Evolutionary conservation across 768 basidiomycete genomes (phyloP).

Genomic region (Hypsizygus marmoreus): DNA sequence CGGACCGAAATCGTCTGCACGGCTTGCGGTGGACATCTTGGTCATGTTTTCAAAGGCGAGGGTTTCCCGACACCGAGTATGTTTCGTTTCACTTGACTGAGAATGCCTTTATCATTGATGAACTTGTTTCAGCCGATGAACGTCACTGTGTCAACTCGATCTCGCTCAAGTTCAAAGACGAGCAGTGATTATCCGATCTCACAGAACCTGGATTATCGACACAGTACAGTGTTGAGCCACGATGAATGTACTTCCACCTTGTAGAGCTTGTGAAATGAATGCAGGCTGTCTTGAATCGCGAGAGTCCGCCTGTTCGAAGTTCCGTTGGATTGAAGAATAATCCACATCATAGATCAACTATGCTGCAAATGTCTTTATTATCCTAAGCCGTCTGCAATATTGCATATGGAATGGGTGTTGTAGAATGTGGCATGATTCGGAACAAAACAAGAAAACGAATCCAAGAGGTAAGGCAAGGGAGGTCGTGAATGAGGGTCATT

Average conservation of each 20-base stretch:
- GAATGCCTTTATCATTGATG: background rate
- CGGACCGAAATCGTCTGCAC: slow-evolving; percentile 89
- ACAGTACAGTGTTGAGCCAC: too few relatives aligned
- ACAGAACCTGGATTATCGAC: background rate
- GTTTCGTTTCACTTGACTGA: slow-evolving; percentile 24
- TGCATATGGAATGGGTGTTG: slow-evolving; percentile 5
- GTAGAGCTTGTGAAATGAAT: background rate
- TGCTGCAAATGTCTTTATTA: slow-evolving; percentile 14
- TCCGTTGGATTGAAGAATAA: too few relatives aligned
- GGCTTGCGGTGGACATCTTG: slow-evolving; percentile 91
- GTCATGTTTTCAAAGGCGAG: slow-evolving; percentile 95
- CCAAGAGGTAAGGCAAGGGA: slow-evolving; percentile 4
- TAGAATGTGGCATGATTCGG: slow-evolving; percentile 14
- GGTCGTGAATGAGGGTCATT: slow-evolving; percentile 1
- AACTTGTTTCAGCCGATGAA: slow-evolving; percentile 59
- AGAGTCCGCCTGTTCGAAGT: too few relatives aligned
- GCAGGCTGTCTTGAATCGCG: too few relatives aligned
- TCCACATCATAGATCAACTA: slow-evolving; percentile 3
- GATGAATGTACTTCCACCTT: background rate
- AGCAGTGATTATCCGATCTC: slow-evolving; percentile 26
- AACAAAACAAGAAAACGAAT: slow-evolving; percentile 12
- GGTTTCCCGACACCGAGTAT: slow-evolving; percentile 77
- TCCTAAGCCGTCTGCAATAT: slow-evolving; percentile 13
- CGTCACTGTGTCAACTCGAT: slow-evolving; percentile 91
- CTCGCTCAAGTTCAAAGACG: slow-evolving; percentile 74